Evolutionary conservation across 23 red algal species (phyloP).

Genomic region (Pyropia haitanensis): DNA sequence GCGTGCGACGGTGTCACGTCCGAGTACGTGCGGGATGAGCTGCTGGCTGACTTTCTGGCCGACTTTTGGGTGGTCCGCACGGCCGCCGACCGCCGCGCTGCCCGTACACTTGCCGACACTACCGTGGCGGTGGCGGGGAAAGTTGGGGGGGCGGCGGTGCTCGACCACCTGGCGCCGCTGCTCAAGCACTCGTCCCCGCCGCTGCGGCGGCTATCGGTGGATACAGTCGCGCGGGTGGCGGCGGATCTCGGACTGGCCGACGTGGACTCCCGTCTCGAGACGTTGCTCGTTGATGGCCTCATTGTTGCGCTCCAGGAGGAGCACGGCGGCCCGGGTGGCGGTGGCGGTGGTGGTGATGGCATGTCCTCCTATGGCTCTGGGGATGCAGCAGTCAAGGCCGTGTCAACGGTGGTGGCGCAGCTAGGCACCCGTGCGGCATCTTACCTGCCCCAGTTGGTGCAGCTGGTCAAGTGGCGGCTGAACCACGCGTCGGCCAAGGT

Average conservation of each 20-base stretch:
- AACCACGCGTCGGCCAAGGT: constrained; percentile 62
- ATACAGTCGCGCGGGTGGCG: constrained; percentile 69
- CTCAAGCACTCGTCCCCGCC: constrained; percentile 81
- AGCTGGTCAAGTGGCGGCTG: constrained; percentile 73
- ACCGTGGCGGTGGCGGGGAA: constrained; percentile 74
- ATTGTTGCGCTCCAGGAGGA: constrained; percentile 84
- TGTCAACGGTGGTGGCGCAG: constrained; percentile 47
- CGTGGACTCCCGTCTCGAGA: constrained; percentile 48
- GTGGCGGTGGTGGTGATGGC: background rate
- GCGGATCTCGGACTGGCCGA: constrained; percentile 59
- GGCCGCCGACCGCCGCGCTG: constrained; percentile 63
- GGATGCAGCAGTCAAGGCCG: constrained; percentile 18
- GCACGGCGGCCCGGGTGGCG: constrained; percentile 19
- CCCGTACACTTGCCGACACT: constrained; percentile 59
- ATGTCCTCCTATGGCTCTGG: background rate
- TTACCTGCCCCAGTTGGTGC: constrained; percentile 66
- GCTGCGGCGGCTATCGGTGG: constrained; percentile 59
- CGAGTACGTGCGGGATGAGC: constrained; percentile 59
- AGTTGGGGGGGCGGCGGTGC: constrained; percentile 66
- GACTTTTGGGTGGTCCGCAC: constrained; percentile 87
- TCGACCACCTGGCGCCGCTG: constrained; percentile 49
- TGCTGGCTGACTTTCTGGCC: constrained; percentile 74
- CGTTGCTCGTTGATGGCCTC: constrained; percentile 70
- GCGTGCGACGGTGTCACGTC: constrained; percentile 68
- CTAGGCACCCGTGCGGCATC: constrained; percentile 48